These are phyloP conservation scores for Prinsepia uniflora DNA, from an alignment of 306 rosid genomes.

Conservation along the genomic window DNA sequence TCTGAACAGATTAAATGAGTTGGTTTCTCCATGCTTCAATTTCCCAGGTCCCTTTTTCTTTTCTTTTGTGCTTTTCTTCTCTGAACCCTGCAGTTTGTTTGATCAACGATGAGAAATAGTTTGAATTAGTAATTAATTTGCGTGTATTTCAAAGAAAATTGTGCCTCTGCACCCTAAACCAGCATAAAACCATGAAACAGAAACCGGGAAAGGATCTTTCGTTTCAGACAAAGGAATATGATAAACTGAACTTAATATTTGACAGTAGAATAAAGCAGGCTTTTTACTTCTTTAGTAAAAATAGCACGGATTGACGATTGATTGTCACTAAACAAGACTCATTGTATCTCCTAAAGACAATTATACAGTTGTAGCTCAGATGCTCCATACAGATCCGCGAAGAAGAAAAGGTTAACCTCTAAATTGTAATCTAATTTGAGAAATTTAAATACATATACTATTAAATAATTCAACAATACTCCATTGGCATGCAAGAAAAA, in stretches of 20 bases:
- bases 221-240: not conserved
- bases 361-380: not conserved
- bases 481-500: not conserved
- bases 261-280: not conserved
- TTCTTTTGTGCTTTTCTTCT: constrained; percentile 63
- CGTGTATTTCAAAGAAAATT: constrained; percentile 12
- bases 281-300: not conserved
- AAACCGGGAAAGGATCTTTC: not conserved
- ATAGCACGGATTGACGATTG: not conserved
- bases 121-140: not conserved
- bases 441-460: not conserved
- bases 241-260: not conserved
- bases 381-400: not conserved
- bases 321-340: not conserved
- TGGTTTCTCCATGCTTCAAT: constrained; percentile 71
- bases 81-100: constrained; percentile 55
- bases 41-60: constrained; percentile 73
- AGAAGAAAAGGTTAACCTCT: not conserved
- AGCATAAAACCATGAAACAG: not conserved
- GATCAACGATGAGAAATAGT: constrained; percentile 19
- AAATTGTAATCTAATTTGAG: not conserved
- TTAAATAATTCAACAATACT: not conserved
- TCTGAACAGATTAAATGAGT: constrained; percentile 77
- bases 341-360: not conserved
- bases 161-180: not conserved